Percentiles rank a stretch among this genome's conserved stretches.
These are phyloP conservation scores for Populus hybrid DNA, from an alignment of 441 rosid species.

Conservation along the genomic window DNA sequence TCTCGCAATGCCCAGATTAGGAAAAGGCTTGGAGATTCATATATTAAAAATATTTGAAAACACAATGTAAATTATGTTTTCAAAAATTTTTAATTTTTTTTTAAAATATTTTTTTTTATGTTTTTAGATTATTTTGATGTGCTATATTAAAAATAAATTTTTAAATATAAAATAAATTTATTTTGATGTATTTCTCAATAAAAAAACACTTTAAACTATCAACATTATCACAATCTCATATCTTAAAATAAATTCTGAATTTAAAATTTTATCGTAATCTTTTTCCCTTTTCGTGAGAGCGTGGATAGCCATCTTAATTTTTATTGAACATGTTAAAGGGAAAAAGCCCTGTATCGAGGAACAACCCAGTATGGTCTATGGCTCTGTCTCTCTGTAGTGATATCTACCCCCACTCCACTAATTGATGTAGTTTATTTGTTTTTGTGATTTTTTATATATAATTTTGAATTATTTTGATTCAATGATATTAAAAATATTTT, in stretches of 20 bases:
- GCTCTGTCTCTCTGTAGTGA: neutral
- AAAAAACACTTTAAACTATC: fast-evolving
- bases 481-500: no score
- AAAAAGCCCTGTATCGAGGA: neutral
- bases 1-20: neutral
- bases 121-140: fast-evolving
- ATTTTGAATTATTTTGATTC: no score
- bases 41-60: no score
- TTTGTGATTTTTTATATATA: no score
- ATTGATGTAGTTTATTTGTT: constrained; percentile 1
- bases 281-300: neutral
- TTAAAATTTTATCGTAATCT: neutral
- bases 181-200: fast-evolving
- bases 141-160: no score
- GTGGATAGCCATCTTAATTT: neutral
- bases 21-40: neutral
- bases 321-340: neutral
- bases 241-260: neutral
- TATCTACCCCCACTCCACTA: constrained; percentile 10
- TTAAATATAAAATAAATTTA: no score
- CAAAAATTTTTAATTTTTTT: no score
- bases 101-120: no score
- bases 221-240: fast-evolving
- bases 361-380: neutral
- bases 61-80: no score